Evolutionary conservation across 2,329 filamentous ascomycete genomes (phyloP).

Genomic region (Aureobasidium subglaciale): DNA sequence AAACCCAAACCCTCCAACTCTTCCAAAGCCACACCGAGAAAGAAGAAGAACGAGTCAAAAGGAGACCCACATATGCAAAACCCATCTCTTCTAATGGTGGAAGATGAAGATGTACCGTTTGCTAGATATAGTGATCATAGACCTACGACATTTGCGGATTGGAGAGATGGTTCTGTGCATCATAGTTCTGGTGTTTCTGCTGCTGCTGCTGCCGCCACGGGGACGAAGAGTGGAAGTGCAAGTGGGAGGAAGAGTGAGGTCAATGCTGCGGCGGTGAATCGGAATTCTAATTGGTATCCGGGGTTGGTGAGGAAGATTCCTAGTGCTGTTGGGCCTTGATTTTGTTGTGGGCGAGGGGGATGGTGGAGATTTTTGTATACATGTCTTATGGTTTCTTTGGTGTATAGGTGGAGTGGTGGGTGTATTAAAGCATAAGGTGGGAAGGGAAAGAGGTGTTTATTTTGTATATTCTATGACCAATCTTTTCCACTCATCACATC

Average conservation of each 20-base stretch:
- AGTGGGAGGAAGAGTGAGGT: background rate
- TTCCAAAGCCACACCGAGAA: background rate
- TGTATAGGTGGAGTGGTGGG: too few relatives aligned
- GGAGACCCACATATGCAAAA: conserved; percentile 14
- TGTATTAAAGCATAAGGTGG: background rate
- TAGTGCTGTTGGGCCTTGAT: background rate
- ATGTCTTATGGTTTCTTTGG: background rate
- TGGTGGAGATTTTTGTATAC: background rate
- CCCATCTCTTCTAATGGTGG: conserved; percentile 6
- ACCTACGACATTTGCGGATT: background rate
- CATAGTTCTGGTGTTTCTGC: background rate
- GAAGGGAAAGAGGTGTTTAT: background rate
- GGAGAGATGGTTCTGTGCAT: background rate
- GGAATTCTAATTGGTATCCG: background rate
- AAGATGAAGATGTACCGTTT: conserved; percentile 8
- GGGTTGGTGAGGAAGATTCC: conserved; percentile 11
- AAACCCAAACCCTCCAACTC: background rate
- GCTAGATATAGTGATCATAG: background rate
- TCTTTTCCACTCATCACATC: background rate
- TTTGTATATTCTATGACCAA: background rate
- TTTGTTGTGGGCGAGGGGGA: background rate
- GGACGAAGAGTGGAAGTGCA: too few relatives aligned
- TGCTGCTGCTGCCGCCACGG: background rate
- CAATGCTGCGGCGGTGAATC: too few relatives aligned
- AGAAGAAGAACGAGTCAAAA: background rate